These are phyloP conservation scores for Wickerhamiella azymoides DNA, from an alignment of 805 yeast genomes.

Conservation along the genomic window DNA sequence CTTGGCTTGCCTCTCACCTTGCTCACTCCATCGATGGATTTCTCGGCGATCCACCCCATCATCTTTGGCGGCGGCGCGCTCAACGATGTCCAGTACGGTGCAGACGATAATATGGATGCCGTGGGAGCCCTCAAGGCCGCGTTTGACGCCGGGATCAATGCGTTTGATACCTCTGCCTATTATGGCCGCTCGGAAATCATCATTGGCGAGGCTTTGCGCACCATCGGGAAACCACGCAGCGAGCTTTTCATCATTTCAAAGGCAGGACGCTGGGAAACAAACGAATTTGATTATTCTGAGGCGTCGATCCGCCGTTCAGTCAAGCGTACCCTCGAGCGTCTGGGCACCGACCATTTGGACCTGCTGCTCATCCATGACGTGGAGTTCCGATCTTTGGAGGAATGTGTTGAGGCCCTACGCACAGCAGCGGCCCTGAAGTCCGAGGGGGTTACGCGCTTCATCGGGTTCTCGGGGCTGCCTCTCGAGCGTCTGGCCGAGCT, in stretches of 20 bases:
- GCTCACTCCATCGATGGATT: slow-evolving; percentile 3
- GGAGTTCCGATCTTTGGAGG: slow-evolving; percentile 52
- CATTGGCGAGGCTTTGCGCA: slow-evolving; percentile 50
- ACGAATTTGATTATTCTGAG: slow-evolving; percentile 64
- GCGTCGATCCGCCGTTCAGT: slow-evolving; percentile 49
- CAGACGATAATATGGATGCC: slow-evolving; percentile 48
- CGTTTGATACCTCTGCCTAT: slow-evolving; percentile 85
- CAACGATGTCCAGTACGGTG: slow-evolving; percentile 58
- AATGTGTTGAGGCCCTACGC: slow-evolving; percentile 47
- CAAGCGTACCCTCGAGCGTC: slow-evolving; percentile 48
- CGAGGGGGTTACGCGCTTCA: slow-evolving; percentile 45
- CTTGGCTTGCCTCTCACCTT: background rate
- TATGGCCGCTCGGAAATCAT: slow-evolving; percentile 78
- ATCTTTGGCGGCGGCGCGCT: slow-evolving; percentile 83
- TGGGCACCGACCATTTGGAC: slow-evolving; percentile 59
- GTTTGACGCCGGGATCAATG: slow-evolving; percentile 52
- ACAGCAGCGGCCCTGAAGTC: slow-evolving; percentile 45
- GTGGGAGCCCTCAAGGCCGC: slow-evolving; percentile 44
- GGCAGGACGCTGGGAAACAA: slow-evolving; percentile 59
- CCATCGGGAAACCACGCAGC: slow-evolving; percentile 36
- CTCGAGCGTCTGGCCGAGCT: slow-evolving; percentile 43
- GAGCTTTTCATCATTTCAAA: slow-evolving; percentile 64
- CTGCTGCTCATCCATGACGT: slow-evolving; percentile 79
- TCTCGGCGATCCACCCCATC: slow-evolving; percentile 28
- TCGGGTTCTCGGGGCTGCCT: slow-evolving; percentile 85